Base-by-base conservation (phyloP, 2,329 filamentous ascomycete species). In the Penicillium psychrosexuale region DNA sequence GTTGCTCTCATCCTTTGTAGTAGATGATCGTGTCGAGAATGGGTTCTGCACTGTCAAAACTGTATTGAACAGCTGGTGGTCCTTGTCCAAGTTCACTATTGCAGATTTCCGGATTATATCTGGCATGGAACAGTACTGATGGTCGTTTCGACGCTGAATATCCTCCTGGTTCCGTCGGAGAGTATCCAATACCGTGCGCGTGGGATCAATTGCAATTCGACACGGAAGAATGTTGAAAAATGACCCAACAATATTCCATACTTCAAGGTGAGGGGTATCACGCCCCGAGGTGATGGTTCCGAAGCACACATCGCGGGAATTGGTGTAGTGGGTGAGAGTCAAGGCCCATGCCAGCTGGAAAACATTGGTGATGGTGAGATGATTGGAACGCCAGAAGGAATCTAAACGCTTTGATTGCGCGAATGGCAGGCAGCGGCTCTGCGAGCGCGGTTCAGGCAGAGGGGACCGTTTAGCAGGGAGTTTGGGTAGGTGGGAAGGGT, bases 301-400 rank as follows among this genome's bases (percentile, higher is more conserved):
- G 19, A 61, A 59, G 37, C 53, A 57, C 7, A 57, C 47, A 11
- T 50, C 30, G 13, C 37, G 36, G 2, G 47, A 43, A 12, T 39
- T 45, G 15, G 42, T 61, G 12, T 52, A 54, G 17, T 43, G 33
- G 3, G 13, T 19, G 27, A 59, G 45, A 2, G 33, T 47, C 15
- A 57, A 12, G 12, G 48, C 53, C 53, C 56, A 59, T 15, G 56
- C 53, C 1, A 59, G 42, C 13, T 56, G 48, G 12, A 48, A 40
- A 8, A 56, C 17, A 37, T 53, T 59, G 46, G 46, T 48, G 4
- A 48, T 30, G 36, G 46, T 48, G 11, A 48, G 12, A 8, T 48
- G 2, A 15, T 39, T 28, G 8, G 36, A 30, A 11, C 46, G 24
- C 34, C 46, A 48, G 46, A 48, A 40, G 12, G 13, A 31, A 24